Conservation (phyloP, 73 alveolate genomes). For the Paramecium pentaurelia region DNA sequence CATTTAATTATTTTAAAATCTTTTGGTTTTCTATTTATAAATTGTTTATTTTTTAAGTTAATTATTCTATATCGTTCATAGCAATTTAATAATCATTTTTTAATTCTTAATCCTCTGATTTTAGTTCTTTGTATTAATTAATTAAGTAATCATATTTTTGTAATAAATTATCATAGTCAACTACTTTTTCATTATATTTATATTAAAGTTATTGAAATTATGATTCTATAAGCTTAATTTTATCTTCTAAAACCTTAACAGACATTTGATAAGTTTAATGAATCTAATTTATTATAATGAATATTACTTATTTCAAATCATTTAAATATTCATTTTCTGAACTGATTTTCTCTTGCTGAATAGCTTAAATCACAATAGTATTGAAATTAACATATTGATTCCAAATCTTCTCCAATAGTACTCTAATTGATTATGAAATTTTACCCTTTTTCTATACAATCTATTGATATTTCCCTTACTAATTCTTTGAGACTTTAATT, state of each 20-base stretch:
- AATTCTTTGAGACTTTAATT: conserved; percentile 24
- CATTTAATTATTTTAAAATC: background rate
- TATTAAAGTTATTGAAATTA: background rate
- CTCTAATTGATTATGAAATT: background rate
- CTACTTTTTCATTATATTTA: background rate
- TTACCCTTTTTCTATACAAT: conserved; percentile 40
- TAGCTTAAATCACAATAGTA: background rate
- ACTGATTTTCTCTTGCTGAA: background rate
- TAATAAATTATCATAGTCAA: background rate
- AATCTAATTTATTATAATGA: background rate
- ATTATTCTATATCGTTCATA: background rate
- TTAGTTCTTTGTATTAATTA: background rate
- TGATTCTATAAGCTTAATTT: background rate
- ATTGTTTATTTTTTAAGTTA: background rate
- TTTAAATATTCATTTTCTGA: background rate
- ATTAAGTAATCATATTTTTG: background rate
- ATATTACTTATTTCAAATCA: background rate
- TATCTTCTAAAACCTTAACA: background rate
- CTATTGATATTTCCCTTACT: conserved; percentile 5
- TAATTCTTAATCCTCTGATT: background rate
- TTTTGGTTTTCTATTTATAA: background rate
- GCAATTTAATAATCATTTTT: background rate
- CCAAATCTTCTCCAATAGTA: conserved; percentile 38
- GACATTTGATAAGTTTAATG: conserved; percentile 16
- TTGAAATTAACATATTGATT: background rate